These are phyloP conservation scores for Cladorrhinum samala DNA, from an alignment of 495 filamentous ascomycete genomes.

Conservation along the genomic window DNA sequence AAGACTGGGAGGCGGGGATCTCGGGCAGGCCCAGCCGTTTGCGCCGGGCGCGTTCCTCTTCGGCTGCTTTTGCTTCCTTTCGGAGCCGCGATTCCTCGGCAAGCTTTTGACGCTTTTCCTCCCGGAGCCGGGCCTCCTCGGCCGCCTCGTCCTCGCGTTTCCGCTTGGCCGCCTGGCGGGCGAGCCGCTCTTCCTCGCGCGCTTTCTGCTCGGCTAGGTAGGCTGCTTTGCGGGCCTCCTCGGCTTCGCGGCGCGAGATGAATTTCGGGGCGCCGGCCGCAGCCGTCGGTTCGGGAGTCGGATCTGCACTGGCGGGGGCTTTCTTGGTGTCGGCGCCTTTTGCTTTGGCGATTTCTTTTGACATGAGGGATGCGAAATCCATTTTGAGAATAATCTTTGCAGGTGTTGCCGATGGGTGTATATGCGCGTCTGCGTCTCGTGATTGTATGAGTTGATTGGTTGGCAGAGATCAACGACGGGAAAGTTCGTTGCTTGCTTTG, in stretches of 20 bases:
- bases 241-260: constrained; percentile 76
- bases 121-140: constrained; percentile 56
- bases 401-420: background rate
- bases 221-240: constrained; percentile 71
- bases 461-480: background rate
- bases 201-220: constrained; percentile 75
- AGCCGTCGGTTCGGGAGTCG: too few relatives aligned
- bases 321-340: constrained; percentile 31
- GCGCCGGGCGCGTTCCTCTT: constrained; percentile 44
- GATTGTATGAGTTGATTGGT: background rate
- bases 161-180: constrained; percentile 65
- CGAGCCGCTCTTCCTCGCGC: constrained; percentile 60
- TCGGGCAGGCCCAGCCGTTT: constrained; percentile 64
- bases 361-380: constrained; percentile 93
- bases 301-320: constrained; percentile 16
- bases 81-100: constrained; percentile 69
- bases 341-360: constrained; percentile 81
- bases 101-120: constrained; percentile 71
- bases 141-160: constrained; percentile 86
- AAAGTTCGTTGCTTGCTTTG: too few relatives aligned
- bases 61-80: constrained; percentile 64
- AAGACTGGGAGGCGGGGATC: constrained; percentile 37
- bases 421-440: background rate
- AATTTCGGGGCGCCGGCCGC: constrained; percentile 74
- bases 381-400: constrained; percentile 50